Base-by-base conservation (phyloP, 2,329 filamentous ascomycete species). In the Thielaviopsis musarum region DNA sequence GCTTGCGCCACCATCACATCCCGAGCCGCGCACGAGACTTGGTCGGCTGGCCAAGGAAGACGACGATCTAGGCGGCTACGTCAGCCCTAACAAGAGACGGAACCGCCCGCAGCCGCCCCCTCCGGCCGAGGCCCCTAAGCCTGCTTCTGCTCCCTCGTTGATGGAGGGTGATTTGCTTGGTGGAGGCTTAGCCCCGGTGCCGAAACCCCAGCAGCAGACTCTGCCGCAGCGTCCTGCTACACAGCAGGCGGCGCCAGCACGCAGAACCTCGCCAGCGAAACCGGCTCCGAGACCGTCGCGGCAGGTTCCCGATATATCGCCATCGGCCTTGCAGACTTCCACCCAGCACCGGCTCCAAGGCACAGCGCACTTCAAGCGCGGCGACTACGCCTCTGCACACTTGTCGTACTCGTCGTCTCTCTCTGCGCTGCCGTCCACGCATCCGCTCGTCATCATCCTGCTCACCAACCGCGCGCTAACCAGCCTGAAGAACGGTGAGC, bases 391-490 rank as follows among this genome's bases (percentile, higher is more conserved):
- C 19, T 80, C 87, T 10, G 93, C 93, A 0, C 89, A 96, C 66
- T 77, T 82, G 21, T 84, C 86, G 0, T 98, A 97, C 70, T 83
- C 87, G 0, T 79, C 81, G 30, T 89, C 93, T 1, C 75, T 98
- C 2, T 74, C 79, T 1, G 80, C 82, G 45, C 76, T 98, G 34
- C 93, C 93, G 1, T 71, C 80, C 15, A 79, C 77, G 3, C 93
- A 98, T 69, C 91, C 91, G 0, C 76, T 97, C 24, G 82, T 82
- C 19, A 93, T 97, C 61, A 76, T 97, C n/a, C 79, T 97, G 6
- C 81, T 95, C 22, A 91, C 88, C 66, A 98, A 98, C 69, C 88
- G 89, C 58, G 87, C 93, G 3, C 77, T 97, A 64, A 96, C 91
- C 0, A 85, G 86, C 3, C 77, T 97, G 59, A 97, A 97, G 71